Evolutionary conservation across 495 filamentous ascomycete genomes (phyloP), one percentile per base, ranked within the genome.

Genomic region (Penicillium manginii): DNA sequence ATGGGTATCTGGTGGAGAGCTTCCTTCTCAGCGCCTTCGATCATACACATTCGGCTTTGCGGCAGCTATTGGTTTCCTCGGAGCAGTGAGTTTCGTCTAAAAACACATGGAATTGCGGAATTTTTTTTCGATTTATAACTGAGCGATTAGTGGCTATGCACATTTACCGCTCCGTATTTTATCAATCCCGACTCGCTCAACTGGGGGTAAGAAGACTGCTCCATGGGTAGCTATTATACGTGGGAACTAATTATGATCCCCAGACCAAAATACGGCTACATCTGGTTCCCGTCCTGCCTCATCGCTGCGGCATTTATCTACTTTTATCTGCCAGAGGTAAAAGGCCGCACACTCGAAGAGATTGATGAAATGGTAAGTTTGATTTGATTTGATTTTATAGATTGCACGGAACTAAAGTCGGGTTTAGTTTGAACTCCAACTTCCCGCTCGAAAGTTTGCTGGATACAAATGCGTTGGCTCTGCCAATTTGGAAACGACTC

Each of bases 161-260:
- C 81, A 0, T 87, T 86, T 79, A 88, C 72, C 73, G 86, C 55
- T 1, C 84, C 84, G 7, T 86, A 87, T 59, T 86, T 87, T 60
- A 87, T 87, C 65, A 87, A 87, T 46, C 82, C 83, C 0, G 69
- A 69, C 26, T 66, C 77, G 2, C 59, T 86, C 12, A 79, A 81
- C 54, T 87, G 82, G 83, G 83, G 63, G 63, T 65, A 52, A 54
- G 57, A 42, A 29, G 26, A 29, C 1, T 1, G 26, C 26, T 29
- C 26, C 6, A 26, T 26, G 6, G 26, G 5, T 4, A 10, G 22
- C 4, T 17, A 17, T 32, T 47, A 15, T 10, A 17, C 4, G 18
- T 21, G 17, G 42, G 26, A 42, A 7, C 21, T 26, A 1, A 31
- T 15, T 45, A 29, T 73, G 1, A 23, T 14, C 79, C 71, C 0